Evolutionary conservation across 2,329 filamentous ascomycete genomes (phyloP).

Genomic region (Xylariaceae sp.): DNA sequence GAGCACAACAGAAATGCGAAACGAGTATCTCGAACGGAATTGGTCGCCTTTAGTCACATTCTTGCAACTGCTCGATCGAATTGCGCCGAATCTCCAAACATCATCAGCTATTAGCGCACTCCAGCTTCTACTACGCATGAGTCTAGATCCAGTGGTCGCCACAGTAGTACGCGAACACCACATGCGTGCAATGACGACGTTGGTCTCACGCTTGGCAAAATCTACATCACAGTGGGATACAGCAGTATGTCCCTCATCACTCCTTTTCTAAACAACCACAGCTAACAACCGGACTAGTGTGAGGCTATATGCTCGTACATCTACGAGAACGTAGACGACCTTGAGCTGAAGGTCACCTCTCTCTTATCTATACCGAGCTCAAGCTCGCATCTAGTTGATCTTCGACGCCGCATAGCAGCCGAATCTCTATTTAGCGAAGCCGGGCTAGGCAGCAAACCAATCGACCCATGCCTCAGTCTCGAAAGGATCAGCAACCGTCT

Average conservation of each 20-base stretch:
- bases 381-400: slow-evolving; percentile 58
- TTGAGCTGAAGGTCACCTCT: slow-evolving; percentile 62
- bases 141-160: slow-evolving; percentile 58
- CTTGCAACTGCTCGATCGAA: slow-evolving; percentile 49
- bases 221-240: slow-evolving; percentile 46
- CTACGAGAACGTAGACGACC: slow-evolving; percentile 53
- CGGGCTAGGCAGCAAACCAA: slow-evolving; percentile 48
- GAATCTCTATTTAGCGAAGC: slow-evolving; percentile 65
- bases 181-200: slow-evolving; percentile 47
- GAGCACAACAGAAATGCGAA: slow-evolving; percentile 36
- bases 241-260: slow-evolving; percentile 48
- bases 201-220: slow-evolving; percentile 52
- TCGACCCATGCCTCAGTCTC: slow-evolving; percentile 52
- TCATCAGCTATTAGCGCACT: slow-evolving; percentile 49
- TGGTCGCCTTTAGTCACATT: slow-evolving; percentile 55
- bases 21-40: slow-evolving; percentile 47
- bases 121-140: slow-evolving; percentile 60
- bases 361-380: slow-evolving; percentile 65
- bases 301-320: slow-evolving; percentile 55
- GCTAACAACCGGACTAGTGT: slow-evolving; percentile 50
- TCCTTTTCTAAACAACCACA: not conserved
- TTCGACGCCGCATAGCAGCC: slow-evolving; percentile 71
- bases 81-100: slow-evolving; percentile 47
- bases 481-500: slow-evolving; percentile 56
- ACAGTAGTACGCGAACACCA: slow-evolving; percentile 37